Percentiles rank a stretch among this genome's conserved stretches.
Conservation (phyloP, 805 yeast genomes). For the Geotrichum ghanense region DNA sequence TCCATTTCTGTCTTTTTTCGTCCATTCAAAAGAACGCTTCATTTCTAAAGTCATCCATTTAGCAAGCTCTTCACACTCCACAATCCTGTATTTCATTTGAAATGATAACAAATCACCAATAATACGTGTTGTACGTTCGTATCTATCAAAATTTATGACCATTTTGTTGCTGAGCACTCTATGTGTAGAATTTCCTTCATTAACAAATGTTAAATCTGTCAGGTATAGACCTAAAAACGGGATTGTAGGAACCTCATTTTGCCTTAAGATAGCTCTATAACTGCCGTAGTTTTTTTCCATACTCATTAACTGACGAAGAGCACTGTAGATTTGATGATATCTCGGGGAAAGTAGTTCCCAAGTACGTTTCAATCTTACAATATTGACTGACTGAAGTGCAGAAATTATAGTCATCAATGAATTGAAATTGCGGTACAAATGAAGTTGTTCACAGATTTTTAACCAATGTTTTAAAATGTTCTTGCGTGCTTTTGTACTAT, state of each 20-base stretch:
- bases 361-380: slow-evolving; percentile 22
- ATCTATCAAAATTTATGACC: slow-evolving; percentile 27
- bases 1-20: slow-evolving; percentile 21
- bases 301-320: slow-evolving; percentile 19
- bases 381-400: slow-evolving; percentile 26
- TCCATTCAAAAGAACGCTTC: slow-evolving; percentile 20
- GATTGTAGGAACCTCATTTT: slow-evolving; percentile 19
- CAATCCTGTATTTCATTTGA: slow-evolving; percentile 18
- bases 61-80: slow-evolving; percentile 17
- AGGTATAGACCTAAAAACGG: slow-evolving; percentile 27
- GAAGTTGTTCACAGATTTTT: slow-evolving; percentile 24
- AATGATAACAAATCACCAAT: slow-evolving; percentile 24
- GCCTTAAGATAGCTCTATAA: slow-evolving; percentile 19
- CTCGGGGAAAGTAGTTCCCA: slow-evolving; percentile 25
- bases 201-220: slow-evolving; percentile 26
- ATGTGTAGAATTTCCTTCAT: slow-evolving; percentile 26
- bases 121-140: slow-evolving; percentile 20
- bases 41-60: slow-evolving; percentile 25
- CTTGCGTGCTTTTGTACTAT: slow-evolving; percentile 21
- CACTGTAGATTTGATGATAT: slow-evolving; percentile 16
- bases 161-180: slow-evolving; percentile 9
- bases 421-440: slow-evolving; percentile 24
- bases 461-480: slow-evolving; percentile 28
- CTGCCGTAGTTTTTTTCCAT: slow-evolving; percentile 27
- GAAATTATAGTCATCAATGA: slow-evolving; percentile 23